Conservation (phyloP, 202 grass and related monocot genomes). For the Panicum virgatum region DNA sequence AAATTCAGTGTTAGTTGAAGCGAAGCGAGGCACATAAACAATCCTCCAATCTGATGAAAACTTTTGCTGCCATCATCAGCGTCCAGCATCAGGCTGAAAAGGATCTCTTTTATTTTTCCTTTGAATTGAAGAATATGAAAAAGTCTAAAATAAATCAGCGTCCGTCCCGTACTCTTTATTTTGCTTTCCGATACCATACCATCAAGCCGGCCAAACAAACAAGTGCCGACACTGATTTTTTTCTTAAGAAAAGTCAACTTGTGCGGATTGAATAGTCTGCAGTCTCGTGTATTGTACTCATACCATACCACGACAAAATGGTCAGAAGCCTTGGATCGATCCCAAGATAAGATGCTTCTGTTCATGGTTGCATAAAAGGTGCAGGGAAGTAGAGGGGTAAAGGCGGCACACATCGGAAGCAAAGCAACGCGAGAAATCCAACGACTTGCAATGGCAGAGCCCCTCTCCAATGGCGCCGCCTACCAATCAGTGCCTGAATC, state of each 20-base stretch:
- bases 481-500: neutral
- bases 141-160: neutral
- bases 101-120: neutral
- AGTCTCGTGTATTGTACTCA: neutral
- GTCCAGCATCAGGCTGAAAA: neutral
- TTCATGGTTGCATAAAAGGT: neutral
- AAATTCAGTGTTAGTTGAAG: neutral
- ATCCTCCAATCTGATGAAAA: neutral
- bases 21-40: neutral
- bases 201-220: neutral
- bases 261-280: neutral
- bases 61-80: neutral
- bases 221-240: neutral
- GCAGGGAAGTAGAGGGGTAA: neutral
- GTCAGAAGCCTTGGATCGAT: neutral
- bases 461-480: conserved; percentile 16
- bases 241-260: neutral
- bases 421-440: neutral
- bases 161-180: neutral
- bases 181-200: neutral
- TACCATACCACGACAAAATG: conserved; percentile 11
- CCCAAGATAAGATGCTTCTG: conserved; percentile 25
- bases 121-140: neutral
- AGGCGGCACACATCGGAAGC: neutral
- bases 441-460: conserved; percentile 4